Evolutionary conservation across 148 eudicot genomes (phyloP).

Genomic region (Vaccinium corymbosum): DNA sequence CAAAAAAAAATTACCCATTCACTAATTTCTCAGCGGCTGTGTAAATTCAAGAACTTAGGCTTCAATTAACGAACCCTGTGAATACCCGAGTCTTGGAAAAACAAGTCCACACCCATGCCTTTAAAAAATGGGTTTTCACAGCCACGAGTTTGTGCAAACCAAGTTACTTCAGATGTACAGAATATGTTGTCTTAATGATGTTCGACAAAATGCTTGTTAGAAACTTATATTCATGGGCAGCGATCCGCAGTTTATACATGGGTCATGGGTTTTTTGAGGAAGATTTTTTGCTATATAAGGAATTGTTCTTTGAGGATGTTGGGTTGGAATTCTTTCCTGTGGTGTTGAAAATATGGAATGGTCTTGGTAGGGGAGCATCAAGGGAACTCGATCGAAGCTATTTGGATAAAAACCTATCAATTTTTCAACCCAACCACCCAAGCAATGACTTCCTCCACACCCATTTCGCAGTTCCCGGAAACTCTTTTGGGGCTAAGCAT

Average conservation of each 20-base stretch:
- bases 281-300: conserved; percentile 30
- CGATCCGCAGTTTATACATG: conserved; percentile 29
- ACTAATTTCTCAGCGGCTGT: conserved; percentile 10
- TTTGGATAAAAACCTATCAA: too few relatives aligned
- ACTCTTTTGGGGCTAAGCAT: too few relatives aligned
- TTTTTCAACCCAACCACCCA: not conserved
- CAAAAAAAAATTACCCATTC: too few relatives aligned
- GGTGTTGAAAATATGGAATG: conserved; percentile 48
- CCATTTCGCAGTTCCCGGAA: too few relatives aligned
- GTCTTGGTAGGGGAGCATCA: conserved; percentile 25
- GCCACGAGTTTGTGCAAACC: conserved; percentile 46
- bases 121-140: conserved; percentile 46
- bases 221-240: conserved; percentile 47
- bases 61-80: conserved; percentile 43
- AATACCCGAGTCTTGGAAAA: conserved; percentile 30
- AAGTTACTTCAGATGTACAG: conserved; percentile 53
- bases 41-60: conserved; percentile 36
- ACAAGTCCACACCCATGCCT: conserved; percentile 43
- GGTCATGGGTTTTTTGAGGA: conserved; percentile 38
- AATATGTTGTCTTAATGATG: conserved; percentile 30
- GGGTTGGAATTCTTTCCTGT: conserved; percentile 52
- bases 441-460: too few relatives aligned
- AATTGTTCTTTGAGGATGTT: conserved; percentile 33
- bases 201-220: conserved; percentile 52
- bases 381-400: too few relatives aligned